Evolutionary conservation across 2,329 filamentous ascomycete species (phyloP), one percentile per base, ranked within the genome.

Genomic region (Cytospora mali): DNA sequence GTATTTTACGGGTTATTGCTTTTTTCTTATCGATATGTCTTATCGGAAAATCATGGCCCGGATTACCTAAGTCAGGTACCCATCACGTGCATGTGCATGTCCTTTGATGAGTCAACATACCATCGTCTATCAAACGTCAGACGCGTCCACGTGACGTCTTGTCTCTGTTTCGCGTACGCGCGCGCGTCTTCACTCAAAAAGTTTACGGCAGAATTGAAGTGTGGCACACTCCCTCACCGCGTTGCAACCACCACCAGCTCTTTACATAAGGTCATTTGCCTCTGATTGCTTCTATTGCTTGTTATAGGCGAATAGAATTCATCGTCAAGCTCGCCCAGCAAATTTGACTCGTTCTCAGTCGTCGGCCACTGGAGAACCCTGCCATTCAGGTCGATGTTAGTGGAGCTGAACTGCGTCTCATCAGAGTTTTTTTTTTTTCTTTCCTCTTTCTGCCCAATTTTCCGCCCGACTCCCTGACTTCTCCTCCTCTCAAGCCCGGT

Each of bases 401-500:
- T 59, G 57, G 57, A 53, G 48, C 57, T 52, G 39, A 18, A 42
- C 48, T 56, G 46, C 27, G 42, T 28, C 51, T 46, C 28, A 50
- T 53, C 62, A 64, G 62, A 64, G 27, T 64, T 64, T 64, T 60
- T 52, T 62, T 48, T 51, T n/a, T 31, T 29, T 46, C 21, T n/a
- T n/a, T n/a, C n/a, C 28, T 25, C 18, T 46, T 49, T 28, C 55
- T 31, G 55, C 57, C 56, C 56, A 39, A 58, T 50, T 49, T 49
- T 42, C 52, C 56, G 33, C 50, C 23, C 35, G 54, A 48, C 55
- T 33, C 29, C 42, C 42, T 21, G 6, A 11, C n/a, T 23, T n/a
- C n/a, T 42, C 39, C 18, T 42, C 39, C 39, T n/a, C n/a, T 18
- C 31, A 46, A 18, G 28, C 54, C 48, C 7, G 29, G 33, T 62